These are phyloP conservation scores for Lentinula boryana DNA, from an alignment of 768 basidiomycete species.

Conservation along the genomic window DNA sequence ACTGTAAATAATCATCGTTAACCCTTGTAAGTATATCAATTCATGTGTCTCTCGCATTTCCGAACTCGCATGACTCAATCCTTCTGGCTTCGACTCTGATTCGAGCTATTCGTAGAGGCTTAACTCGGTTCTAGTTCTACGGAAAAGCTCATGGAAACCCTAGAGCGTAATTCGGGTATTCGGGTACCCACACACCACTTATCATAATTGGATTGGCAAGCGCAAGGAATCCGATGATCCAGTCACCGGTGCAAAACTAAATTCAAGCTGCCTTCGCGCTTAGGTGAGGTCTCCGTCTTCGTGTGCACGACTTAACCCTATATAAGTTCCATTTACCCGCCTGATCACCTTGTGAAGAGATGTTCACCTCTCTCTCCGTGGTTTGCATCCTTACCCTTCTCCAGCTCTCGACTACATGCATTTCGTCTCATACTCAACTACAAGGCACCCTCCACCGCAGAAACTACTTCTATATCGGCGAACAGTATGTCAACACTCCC, in stretches of 20 bases:
- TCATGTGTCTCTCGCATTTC: neutral
- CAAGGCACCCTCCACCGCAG: conserved; percentile 36
- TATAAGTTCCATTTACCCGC: neutral
- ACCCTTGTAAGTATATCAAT: neutral
- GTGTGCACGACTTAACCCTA: neutral
- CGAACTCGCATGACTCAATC: neutral
- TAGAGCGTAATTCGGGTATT: too few relatives aligned
- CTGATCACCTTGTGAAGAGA: neutral
- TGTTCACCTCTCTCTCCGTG: neutral
- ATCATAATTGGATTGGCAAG: neutral
- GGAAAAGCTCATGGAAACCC: neutral
- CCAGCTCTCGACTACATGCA: neutral
- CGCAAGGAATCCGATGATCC: neutral
- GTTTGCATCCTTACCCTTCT: neutral
- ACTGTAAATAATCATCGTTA: neutral
- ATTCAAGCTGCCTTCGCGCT: too few relatives aligned
- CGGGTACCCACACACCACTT: too few relatives aligned
- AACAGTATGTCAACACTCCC: conserved; percentile 23
- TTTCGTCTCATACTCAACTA: neutral
- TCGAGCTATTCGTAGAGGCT: neutral
- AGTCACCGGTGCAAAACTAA: neutral
- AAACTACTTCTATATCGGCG: conserved; percentile 44
- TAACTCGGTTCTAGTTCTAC: neutral
- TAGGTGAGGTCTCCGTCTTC: too few relatives aligned
- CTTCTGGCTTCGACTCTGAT: neutral